Conservation (phyloP, 1,284 basidiomycete species). For the Ustilago vetiveriae region DNA sequence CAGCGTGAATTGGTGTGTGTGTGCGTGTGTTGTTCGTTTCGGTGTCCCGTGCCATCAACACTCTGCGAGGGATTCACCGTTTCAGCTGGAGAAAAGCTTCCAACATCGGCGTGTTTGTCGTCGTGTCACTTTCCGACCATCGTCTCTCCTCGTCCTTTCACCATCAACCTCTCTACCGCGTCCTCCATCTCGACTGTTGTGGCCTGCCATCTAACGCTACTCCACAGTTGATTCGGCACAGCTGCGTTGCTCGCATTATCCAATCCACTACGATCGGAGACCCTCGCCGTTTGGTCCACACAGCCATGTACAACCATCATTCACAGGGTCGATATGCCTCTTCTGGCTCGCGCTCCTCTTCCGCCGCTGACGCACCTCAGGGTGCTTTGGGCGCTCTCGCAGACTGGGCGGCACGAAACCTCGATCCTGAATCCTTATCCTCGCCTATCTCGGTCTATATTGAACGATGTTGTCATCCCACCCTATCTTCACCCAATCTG, state of each 20-base stretch:
- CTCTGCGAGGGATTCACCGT: no score
- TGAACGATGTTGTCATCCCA: conserved; percentile 86
- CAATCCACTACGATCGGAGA: no score
- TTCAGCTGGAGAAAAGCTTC: no score
- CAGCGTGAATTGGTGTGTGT: neutral
- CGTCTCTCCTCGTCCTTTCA: no score
- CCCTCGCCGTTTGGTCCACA: neutral
- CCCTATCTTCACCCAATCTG: conserved; percentile 87
- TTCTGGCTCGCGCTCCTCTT: conserved; percentile 27
- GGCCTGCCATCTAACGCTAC: no score
- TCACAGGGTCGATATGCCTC: conserved; percentile 28
- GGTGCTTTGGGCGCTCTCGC: conserved; percentile 48
- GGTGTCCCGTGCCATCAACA: no score
- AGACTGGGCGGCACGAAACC: conserved; percentile 60
- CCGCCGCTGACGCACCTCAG: conserved; percentile 27
- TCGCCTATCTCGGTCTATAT: conserved; percentile 54
- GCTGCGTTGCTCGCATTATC: no score
- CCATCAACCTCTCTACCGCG: no score
- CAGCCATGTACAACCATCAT: conserved; percentile 48
- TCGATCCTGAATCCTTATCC: conserved; percentile 52
- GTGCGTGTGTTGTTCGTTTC: neutral
- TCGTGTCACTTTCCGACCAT: no score
- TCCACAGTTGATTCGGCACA: no score
- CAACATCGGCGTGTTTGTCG: no score
- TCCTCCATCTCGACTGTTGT: no score